Conservation (phyloP, 1,284 basidiomycete genomes). For the Serendipita sp. region DNA sequence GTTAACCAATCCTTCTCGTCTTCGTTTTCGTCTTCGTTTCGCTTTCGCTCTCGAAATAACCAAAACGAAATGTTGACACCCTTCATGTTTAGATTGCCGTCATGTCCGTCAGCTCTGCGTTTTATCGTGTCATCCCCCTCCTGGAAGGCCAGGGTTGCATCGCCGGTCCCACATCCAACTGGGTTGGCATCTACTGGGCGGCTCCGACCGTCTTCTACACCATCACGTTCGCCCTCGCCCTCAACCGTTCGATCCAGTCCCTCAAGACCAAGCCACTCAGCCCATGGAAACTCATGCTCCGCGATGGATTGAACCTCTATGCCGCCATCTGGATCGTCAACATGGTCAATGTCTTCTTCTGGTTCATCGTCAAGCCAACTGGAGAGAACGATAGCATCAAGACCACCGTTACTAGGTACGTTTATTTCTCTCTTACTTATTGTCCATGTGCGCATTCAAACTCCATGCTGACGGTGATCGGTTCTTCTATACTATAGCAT, state of each 20-base stretch:
- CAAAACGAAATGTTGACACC: neutral
- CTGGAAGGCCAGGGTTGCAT: conserved; percentile 62
- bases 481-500: conserved; percentile 30
- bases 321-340: conserved; percentile 62
- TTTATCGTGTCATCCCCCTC: conserved; percentile 62
- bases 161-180: conserved; percentile 57
- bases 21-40: neutral
- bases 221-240: conserved; percentile 46
- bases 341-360: conserved; percentile 64
- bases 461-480: neutral
- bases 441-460: no score
- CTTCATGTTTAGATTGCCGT: conserved; percentile 27
- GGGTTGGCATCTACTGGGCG: conserved; percentile 74
- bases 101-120: conserved; percentile 56
- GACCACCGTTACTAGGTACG: conserved; percentile 54
- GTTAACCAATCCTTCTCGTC: neutral
- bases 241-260: conserved; percentile 47
- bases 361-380: conserved; percentile 61
- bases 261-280: conserved; percentile 42
- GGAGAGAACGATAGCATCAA: conserved; percentile 48
- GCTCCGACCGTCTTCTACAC: conserved; percentile 57
- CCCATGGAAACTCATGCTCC: conserved; percentile 71
- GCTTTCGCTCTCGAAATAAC: no score
- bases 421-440: neutral
- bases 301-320: conserved; percentile 71